Percentiles rank a stretch among this genome's conserved stretches.
Evolutionary conservation across 2,329 filamentous ascomycete species (phyloP).

Genomic region (Colletotrichum sp.): DNA sequence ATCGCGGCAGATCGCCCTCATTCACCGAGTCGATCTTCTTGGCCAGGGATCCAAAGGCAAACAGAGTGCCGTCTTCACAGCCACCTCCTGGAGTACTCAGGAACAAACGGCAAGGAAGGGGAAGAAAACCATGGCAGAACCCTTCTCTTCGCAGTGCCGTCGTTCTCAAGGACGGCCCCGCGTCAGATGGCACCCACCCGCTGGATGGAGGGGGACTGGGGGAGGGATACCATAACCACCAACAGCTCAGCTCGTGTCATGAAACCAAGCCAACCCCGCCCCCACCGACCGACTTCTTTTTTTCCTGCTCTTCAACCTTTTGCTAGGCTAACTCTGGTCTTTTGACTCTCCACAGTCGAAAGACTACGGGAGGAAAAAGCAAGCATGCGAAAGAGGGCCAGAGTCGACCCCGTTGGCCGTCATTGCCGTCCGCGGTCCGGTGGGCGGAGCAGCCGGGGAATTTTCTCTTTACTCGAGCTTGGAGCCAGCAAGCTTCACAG

Average conservation of each 20-base stretch:
- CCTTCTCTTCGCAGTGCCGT: background rate
- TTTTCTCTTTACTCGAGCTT: background rate
- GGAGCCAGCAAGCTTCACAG: background rate
- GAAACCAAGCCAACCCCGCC: constrained; percentile 4
- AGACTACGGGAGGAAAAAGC: background rate
- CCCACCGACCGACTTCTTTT: background rate
- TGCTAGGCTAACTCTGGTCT: background rate
- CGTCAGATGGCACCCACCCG: background rate
- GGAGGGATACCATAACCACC: background rate
- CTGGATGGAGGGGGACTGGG: background rate
- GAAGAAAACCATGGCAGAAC: background rate
- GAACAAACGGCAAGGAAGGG: background rate
- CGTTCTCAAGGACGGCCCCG: background rate
- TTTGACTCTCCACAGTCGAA: background rate
- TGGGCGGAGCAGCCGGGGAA: background rate
- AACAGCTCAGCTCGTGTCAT: constrained; percentile 3
- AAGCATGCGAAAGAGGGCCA: background rate
- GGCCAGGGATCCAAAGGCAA: background rate
- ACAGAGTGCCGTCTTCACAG: background rate
- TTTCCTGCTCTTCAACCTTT: background rate
- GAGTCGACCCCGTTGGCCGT: background rate
- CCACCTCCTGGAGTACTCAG: constrained; percentile 6
- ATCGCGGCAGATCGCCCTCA: constrained; percentile 11
- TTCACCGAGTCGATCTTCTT: background rate
- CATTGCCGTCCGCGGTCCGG: background rate